Base-by-base conservation (phyloP, 495 filamentous ascomycete genomes). In the Penicillium pulvis region DNA sequence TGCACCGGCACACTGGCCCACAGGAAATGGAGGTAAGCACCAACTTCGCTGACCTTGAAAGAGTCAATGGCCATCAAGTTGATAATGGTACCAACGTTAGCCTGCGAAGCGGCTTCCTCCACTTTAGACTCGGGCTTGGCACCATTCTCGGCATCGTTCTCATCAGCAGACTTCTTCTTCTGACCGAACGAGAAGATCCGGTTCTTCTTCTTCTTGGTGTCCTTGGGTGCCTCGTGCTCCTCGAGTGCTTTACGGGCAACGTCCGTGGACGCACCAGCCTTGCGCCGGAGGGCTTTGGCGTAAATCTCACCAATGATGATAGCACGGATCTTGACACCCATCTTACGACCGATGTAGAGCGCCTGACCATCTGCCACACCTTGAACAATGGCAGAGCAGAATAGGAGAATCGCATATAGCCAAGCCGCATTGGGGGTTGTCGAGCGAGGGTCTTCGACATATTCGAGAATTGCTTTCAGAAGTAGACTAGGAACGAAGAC, bases 11-110 rank as follows among this genome's bases (percentile, higher is more conserved):
- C 89, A 61, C 86, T 86, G 0, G 90, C 92, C 81, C 90, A 90
- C 47, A 97, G 75, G 71, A 93, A 97, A 69, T 97, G 93, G 46
- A 97, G 73, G 67, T 97, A 99, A 0, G 93, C 89, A 49, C 90
- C 90, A 51, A 94, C 87, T 71, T 97, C 93, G 53, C 90, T 90
- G 51, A 98, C 90, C 75, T 99, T 99, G 83, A 97, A 97, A 33
- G 94, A 97, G 79, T 99, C 95, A 53, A 99, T 95, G 10, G 95
- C 87, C 95, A 99, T 99, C 61, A 99, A 74, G 69, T 98, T 99
- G 75, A 98, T 98, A 69, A 99, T 97, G 23, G 93, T 94, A 56
- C 95, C 95, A 55, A 92, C 80, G 61, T 96, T 97, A 19, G 90
- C 94, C 72, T 95, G 90, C 42, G 88, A 85, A 33, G 88, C 84